Evolutionary conservation across 2,329 filamentous ascomycete species (phyloP), one percentile per base, ranked within the genome.

Genomic region (Colletotrichum kahawae): DNA sequence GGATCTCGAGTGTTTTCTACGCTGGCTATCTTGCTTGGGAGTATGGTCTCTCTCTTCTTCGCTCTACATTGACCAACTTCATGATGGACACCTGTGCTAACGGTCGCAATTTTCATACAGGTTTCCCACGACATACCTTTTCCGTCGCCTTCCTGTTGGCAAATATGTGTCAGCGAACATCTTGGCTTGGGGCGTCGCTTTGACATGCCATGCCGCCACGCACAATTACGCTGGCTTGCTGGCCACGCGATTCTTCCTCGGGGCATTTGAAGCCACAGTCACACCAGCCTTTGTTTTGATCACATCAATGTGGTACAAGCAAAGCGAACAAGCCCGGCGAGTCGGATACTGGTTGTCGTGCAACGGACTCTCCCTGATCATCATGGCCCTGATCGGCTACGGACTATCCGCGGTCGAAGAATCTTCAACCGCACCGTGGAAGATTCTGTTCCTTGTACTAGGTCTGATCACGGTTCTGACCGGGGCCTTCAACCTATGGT

Each of bases 131-230:
- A 83, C 83, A 7, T 79, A 80, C 67, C 69, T 82, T 24, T 75
- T 84, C 38, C 79, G 82, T 74, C 63, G 78, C 68, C 78, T 83
- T 5, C 82, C 82, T 16, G 73, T 84, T 7, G 83, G 78, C 54
- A 84, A 83, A 48, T 83, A 83, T 65, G 79, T 84, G 4, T 83
- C 83, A 0, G 77, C 78, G 5, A 84, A 84, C 68, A 80, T 84
- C 16, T 77, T 85, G 5, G 78, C 84, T 29, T 88, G 87, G 87
- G 87, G 86, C 1, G 77, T 80, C 2, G 79, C 80, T 3, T 77
- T 81, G 5, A 69, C 74, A 6, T 78, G 77, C 43, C 78, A 80
- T 63, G 75, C 76, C 16, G 75, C 76, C 14, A 75, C 70, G 24
- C 60, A 59, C 57, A 79, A 74, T 43, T 81, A 76, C 67, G 77